Base-by-base conservation (phyloP, 2,329 filamentous ascomycete species). In the Hypoxylon sp. region DNA sequence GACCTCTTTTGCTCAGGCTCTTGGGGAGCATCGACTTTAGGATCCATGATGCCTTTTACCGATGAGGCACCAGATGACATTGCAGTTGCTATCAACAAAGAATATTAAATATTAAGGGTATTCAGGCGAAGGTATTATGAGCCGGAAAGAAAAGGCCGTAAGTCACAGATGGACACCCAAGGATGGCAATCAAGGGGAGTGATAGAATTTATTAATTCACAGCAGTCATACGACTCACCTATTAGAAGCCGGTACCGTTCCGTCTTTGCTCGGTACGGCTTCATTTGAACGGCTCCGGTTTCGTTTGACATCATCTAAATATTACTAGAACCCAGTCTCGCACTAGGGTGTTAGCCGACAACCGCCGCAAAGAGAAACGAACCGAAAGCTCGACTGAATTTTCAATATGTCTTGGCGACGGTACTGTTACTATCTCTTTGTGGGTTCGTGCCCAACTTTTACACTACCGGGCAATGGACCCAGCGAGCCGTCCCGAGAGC, bases 401-500 rank as follows among this genome's bases (percentile, higher is more conserved):
- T 54, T 64, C 35, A 37, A 64, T 66, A 35, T 27, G 54, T 44
- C 69, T 65, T 66, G 61, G 68, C 61, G 44, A 62, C 56, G 44
- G 35, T 51, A 66, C 58, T 50, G 69, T 62, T 64, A 35, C 49
- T 55, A 42, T 35, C 37, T 55, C 35, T 40, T 31, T 37, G 63
- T 63, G 40, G 51, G 61, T 64, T 49, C 33, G 11, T 40, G 49
- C 48, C 63, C 56, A 61, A 66, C n/a, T 40, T 53, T 67, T 42
- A 60, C 48, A 66, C 49, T 44, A 33, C 69, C 67, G 58, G 63
- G 51, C 50, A 50, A 63, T 27, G 53, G 64, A 25, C 44, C 54
- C 40, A 59, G n/a, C 33, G 51, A 63, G 64, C 69, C 69, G 69
- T 27, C 61, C 69, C 69, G 69, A 72, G 64, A 70, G 56, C 69